These are phyloP conservation scores for Bisporella sp. DNA, from an alignment of 2,329 filamentous ascomycete species.

Conservation along the genomic window DNA sequence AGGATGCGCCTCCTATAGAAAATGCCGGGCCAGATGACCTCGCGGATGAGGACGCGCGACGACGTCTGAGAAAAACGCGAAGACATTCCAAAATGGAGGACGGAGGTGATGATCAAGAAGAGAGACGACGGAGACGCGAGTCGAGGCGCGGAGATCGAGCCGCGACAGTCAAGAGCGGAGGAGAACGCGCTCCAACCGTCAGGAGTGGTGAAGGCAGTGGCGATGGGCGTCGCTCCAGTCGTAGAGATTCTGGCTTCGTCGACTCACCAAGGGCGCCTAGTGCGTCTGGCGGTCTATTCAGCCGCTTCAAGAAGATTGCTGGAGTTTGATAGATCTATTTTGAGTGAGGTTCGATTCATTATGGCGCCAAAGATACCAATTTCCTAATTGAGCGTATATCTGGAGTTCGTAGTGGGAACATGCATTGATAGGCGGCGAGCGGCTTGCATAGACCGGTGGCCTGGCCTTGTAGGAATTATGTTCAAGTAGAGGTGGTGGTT, in stretches of 20 bases:
- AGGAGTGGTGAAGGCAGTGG: slow-evolving; percentile 27
- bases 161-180: neutral
- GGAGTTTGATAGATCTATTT: slow-evolving; percentile 11
- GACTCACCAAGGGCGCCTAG: slow-evolving; percentile 52
- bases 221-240: slow-evolving; percentile 19
- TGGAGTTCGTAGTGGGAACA: neutral
- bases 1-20: slow-evolving; percentile 24
- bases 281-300: slow-evolving; percentile 57
- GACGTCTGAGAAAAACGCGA: slow-evolving; percentile 20
- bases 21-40: slow-evolving; percentile 17
- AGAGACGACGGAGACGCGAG: slow-evolving; percentile 22
- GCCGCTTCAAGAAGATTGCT: slow-evolving; percentile 25
- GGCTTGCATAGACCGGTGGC: too few species aligned
- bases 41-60: slow-evolving; percentile 21
- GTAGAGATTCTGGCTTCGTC: slow-evolving; percentile 20
- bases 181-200: neutral
- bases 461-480: too few species aligned
- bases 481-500: neutral
- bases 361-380: slow-evolving; percentile 3
- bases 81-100: slow-evolving; percentile 20
- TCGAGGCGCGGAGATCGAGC: slow-evolving; percentile 20
- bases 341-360: neutral
- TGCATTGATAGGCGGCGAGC: neutral
- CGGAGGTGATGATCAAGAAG: slow-evolving; percentile 14
- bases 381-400: neutral